Percentiles rank a stretch among this genome's conserved stretches.
These are phyloP conservation scores for Alternaria sp. DNA, from an alignment of 2,329 filamentous ascomycete species.

Conservation along the genomic window DNA sequence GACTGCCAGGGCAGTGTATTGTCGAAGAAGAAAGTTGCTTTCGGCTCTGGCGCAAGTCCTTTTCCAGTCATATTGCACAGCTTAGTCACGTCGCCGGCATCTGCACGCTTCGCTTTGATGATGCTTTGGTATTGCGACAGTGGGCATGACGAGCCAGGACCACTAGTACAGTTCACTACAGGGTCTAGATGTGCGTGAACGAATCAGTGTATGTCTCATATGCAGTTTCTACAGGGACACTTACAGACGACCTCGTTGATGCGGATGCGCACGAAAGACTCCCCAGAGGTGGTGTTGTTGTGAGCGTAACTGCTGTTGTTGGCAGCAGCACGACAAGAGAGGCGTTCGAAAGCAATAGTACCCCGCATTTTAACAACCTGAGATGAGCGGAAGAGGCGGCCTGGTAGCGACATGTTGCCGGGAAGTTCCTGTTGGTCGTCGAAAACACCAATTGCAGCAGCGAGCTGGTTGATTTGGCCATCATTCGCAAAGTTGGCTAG, in stretches of 20 bases:
- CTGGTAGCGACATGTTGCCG: conserved; percentile 56
- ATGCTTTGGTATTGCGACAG: conserved; percentile 48
- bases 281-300: conserved; percentile 31
- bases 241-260: conserved; percentile 64
- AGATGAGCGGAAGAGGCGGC: conserved; percentile 64
- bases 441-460: conserved; percentile 68
- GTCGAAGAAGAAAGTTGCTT: conserved; percentile 42
- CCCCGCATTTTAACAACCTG: conserved; percentile 70
- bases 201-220: too few species aligned
- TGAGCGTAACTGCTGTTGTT: conserved; percentile 11
- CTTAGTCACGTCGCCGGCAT: conserved; percentile 61
- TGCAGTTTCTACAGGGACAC: too few species aligned
- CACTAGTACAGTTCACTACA: conserved; percentile 63
- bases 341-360: conserved; percentile 69
- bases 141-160: conserved; percentile 57
- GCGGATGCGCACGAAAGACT: conserved; percentile 63
- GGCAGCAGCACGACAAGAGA: conserved; percentile 58
- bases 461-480: conserved; percentile 70
- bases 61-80: conserved; percentile 52
- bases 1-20: conserved; percentile 34
- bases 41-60: conserved; percentile 22
- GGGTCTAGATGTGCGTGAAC: conserved; percentile 60
- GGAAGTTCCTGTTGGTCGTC: conserved; percentile 64
- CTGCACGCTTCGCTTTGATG: conserved; percentile 55
- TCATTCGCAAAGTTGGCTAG: conserved; percentile 71